Percentiles rank a stretch among this genome's conserved stretches.
Conservation (phyloP, 2,329 filamentous ascomycete genomes). For the Lasiodiplodia sp. region DNA sequence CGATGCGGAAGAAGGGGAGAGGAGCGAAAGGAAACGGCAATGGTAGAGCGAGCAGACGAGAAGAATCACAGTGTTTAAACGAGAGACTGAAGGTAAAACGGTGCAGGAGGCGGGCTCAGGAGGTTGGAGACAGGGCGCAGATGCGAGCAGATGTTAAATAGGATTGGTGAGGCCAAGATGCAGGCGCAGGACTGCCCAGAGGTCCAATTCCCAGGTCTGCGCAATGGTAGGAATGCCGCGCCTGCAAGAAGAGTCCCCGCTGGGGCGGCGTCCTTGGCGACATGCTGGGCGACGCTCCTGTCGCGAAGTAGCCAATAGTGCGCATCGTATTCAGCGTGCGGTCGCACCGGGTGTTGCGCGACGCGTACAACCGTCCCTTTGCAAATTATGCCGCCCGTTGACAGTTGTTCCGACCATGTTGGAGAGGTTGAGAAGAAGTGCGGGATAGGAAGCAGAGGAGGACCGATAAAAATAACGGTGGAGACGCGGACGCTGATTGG, state of each 20-base stretch:
- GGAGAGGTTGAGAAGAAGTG: not conserved
- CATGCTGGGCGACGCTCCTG: slow-evolving; percentile 15
- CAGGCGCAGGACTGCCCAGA: slow-evolving; percentile 9
- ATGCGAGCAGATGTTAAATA: slow-evolving; percentile 6
- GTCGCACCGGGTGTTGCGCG: not conserved
- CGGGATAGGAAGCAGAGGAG: not conserved
- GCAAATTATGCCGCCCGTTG: too few species aligned
- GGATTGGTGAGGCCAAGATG: slow-evolving; percentile 10
- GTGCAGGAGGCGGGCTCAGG: slow-evolving; percentile 13
- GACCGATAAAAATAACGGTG: slow-evolving; percentile 3
- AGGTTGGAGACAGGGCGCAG: slow-evolving; percentile 1
- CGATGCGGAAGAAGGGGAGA: not conserved
- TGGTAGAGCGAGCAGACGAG: not conserved
- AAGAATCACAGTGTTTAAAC: slow-evolving; percentile 5
- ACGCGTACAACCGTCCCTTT: not conserved
- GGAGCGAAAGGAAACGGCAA: slow-evolving; percentile 13
- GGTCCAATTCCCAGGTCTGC: slow-evolving; percentile 11
- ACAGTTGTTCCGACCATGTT: not conserved
- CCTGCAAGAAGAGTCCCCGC: slow-evolving; percentile 18
- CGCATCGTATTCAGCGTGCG: not conserved
- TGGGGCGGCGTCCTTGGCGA: slow-evolving; percentile 22
- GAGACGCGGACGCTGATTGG: not conserved
- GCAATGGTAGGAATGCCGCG: slow-evolving; percentile 17
- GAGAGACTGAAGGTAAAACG: slow-evolving; percentile 16
- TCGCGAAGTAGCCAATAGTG: not conserved